phyloP scores from a whole-genome alignment of 1,284 basidiomycete species.

The Irpex rosettiformis region DNA sequence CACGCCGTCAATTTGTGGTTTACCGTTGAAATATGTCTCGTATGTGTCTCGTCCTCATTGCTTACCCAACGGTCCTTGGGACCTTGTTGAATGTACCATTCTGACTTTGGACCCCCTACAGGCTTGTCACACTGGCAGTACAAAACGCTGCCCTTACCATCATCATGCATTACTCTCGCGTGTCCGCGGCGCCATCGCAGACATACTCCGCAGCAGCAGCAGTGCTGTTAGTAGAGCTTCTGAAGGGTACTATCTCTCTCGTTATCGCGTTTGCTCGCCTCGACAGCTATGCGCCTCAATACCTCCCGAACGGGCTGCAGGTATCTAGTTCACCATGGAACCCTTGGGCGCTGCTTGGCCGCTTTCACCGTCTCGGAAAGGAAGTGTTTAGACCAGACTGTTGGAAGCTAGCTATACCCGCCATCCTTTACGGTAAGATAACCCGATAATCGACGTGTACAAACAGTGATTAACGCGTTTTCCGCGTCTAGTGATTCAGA shows the following conservation, averaged over 20 bases:
- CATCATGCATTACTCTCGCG: slow-evolving; percentile 94
- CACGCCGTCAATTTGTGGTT: slow-evolving; percentile 58
- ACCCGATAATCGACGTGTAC: slow-evolving; percentile 4
- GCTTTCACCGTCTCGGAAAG: slow-evolving; percentile 39
- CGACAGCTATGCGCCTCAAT: slow-evolving; percentile 26
- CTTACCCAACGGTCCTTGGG: not conserved
- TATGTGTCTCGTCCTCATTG: slow-evolving; percentile 37
- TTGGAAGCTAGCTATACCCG: slow-evolving; percentile 81
- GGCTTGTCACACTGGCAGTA: slow-evolving; percentile 86
- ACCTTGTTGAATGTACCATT: not conserved
- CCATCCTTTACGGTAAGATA: slow-evolving; percentile 61
- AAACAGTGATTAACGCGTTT: not conserved
- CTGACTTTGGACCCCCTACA: slow-evolving; percentile 28
- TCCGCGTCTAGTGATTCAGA: slow-evolving; percentile 70
- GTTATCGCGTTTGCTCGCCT: slow-evolving; percentile 50
- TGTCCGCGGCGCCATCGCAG: slow-evolving; percentile 71
- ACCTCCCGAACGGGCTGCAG: slow-evolving; percentile 18
- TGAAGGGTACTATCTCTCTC: slow-evolving; percentile 88
- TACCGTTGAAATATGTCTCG: slow-evolving; percentile 81
- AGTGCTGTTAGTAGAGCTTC: slow-evolving; percentile 89
- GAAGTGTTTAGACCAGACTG: slow-evolving; percentile 66
- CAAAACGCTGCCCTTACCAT: slow-evolving; percentile 90
- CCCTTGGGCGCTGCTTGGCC: slow-evolving; percentile 34
- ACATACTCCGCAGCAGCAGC: slow-evolving; percentile 90
- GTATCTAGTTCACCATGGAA: slow-evolving; percentile 28